Base-by-base conservation (phyloP, 2,329 filamentous ascomycete species). In the Fusarium sulawesiense region DNA sequence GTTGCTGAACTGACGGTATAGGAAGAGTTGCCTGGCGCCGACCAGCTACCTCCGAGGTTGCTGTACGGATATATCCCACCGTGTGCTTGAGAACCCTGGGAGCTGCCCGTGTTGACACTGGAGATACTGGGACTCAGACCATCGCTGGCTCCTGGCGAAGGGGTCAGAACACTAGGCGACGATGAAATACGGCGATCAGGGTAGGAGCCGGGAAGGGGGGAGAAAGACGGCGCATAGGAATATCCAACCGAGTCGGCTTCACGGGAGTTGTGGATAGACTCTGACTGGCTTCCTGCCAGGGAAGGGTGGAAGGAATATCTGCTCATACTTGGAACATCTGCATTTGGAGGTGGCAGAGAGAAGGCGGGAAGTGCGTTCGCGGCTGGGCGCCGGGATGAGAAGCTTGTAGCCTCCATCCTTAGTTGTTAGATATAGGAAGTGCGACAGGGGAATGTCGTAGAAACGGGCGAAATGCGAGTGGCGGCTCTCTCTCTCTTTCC, bases 61-160 rank as follows among this genome's bases (percentile, higher is more conserved):
- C 66, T 78, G 75, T 90, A 92, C 42, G 88, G 76, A 42, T 79
- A 86, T 50, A 83, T 76, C 50, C 77, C 76, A 63, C 84, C 81
- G 70, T 87, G 83, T 53, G 84, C 83, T 71, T 87, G 85, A n/a
- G 88, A 87, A 71, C 85, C 83, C 60, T 85, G 84, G 16, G 87
- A 87, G 77, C 86, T 88, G 75, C 83, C 85, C 68, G 85, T 89
- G 71, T 90, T 87, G 56, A 90, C 83, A 70, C 87, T 87, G 58
- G 89, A 87, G 29, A 89, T 86, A 72, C 84, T 85, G 66, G 85
- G 89, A 80, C 84, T 89, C 75, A 92, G 80, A 76, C 87, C 85
- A 80, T 92, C 90, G 73, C 83, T 83, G 64, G 85, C 82, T 79
- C 85, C 86, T 84, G 80, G 72, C 73, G 74, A 76, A 71, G 71